Evolutionary conservation across 2,329 filamentous ascomycete species (phyloP).

Genomic region (Phyllosticta paracitricarpa): DNA sequence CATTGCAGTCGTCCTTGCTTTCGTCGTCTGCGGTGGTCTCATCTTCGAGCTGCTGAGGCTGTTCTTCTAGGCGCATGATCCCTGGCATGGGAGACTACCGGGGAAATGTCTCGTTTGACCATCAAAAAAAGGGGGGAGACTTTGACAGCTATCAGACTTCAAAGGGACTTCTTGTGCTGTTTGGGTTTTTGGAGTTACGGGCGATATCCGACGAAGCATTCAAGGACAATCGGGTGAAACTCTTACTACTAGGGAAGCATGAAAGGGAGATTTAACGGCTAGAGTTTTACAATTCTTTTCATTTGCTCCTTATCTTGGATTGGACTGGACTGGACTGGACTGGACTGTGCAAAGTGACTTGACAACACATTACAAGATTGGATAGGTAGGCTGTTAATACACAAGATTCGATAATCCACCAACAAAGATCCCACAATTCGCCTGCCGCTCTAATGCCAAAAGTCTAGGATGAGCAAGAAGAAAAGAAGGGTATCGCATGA

Average conservation of each 20-base stretch:
- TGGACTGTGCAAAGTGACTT: neutral
- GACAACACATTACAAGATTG: neutral
- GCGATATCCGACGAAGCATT: neutral
- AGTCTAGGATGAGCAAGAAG: neutral
- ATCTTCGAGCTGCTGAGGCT: constrained; percentile 47
- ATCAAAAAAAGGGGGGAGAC: neutral
- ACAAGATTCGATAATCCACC: neutral
- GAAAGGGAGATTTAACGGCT: neutral
- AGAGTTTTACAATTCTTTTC: neutral
- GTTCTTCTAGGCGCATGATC: constrained; percentile 24
- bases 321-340: neutral
- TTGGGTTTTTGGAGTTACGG: neutral
- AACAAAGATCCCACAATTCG: neutral
- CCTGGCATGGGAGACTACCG: neutral
- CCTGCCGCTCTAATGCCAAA: neutral
- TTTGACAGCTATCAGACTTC: neutral
- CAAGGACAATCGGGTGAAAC: neutral
- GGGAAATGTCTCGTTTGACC: too few species aligned
- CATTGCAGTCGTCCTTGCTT: constrained; percentile 46
- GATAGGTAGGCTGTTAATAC: neutral
- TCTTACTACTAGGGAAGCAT: neutral
- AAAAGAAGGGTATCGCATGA: neutral
- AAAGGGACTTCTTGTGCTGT: neutral
- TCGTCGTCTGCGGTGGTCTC: constrained; percentile 52
- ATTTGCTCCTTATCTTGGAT: neutral